Conservation (phyloP, 2,329 filamentous ascomycete species). For the Torrubiellomyces zombiae region DNA sequence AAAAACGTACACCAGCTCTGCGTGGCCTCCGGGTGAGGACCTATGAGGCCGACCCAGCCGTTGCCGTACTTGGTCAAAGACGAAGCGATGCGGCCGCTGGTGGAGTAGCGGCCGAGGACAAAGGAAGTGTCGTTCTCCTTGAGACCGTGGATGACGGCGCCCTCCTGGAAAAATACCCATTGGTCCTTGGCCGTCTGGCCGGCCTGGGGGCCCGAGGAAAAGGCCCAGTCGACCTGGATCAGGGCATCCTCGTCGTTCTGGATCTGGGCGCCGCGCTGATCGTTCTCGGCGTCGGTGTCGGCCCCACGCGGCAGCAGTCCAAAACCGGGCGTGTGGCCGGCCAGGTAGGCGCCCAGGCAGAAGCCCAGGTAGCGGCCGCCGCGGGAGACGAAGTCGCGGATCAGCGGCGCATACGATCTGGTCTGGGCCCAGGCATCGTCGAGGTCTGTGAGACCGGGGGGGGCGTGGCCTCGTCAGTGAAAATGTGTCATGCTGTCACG, state of each 20-base stretch:
- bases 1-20: conserved; percentile 10
- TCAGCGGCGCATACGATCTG: conserved; percentile 5
- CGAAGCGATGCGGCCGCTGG: conserved; percentile 9
- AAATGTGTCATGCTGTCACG: no score
- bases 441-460: conserved; percentile 6
- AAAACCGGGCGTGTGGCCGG: conserved; percentile 9
- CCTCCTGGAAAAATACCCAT: conserved; percentile 14
- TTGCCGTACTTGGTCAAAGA: conserved; percentile 9
- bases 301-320: conserved; percentile 7
- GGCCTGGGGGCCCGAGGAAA: conserved; percentile 5
- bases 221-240: conserved; percentile 11
- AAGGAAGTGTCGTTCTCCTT: conserved; percentile 3
- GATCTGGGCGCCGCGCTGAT: conserved; percentile 7
- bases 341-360: conserved; percentile 12
- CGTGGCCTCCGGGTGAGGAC: conserved; percentile 11
- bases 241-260: conserved; percentile 7
- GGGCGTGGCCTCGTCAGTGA: no score
- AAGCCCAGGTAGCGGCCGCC: conserved; percentile 12
- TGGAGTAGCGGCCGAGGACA: conserved; percentile 10
- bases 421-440: conserved; percentile 7
- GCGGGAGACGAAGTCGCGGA: conserved; percentile 8
- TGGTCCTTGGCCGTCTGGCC: conserved; percentile 6
- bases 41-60: conserved; percentile 11
- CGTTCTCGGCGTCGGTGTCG: conserved; percentile 5
- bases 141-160: conserved; percentile 8